These are phyloP conservation scores for Vigna unguiculata DNA, from an alignment of 306 rosid genomes.

Conservation along the genomic window DNA sequence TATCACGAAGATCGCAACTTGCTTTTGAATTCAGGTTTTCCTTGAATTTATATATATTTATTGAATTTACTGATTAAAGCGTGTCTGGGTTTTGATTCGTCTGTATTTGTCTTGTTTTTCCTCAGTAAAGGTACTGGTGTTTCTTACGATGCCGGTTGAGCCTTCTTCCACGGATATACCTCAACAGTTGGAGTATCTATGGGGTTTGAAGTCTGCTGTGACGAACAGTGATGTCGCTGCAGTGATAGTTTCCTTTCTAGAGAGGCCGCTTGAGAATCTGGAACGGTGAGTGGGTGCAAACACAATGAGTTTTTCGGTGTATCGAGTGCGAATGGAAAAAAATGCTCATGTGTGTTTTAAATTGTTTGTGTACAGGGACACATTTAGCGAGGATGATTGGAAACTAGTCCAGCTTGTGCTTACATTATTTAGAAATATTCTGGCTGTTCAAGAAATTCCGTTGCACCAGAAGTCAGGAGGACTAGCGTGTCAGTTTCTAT, in stretches of 20 bases:
- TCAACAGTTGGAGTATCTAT: constrained; percentile 83
- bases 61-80: not conserved
- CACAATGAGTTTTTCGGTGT: not conserved
- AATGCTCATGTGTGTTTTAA: not conserved
- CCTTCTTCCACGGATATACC: constrained; percentile 71
- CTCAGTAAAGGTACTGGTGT: constrained; percentile 91
- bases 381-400: constrained; percentile 96
- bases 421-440: constrained; percentile 79
- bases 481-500: constrained; percentile 66
- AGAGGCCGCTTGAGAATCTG: constrained; percentile 86
- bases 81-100: constrained; percentile 20
- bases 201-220: constrained; percentile 82
- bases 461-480: constrained; percentile 78
- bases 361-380: constrained; percentile 57
- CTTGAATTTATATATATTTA: not conserved
- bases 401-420: constrained; percentile 89
- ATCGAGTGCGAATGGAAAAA: not conserved
- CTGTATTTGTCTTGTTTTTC: not conserved
- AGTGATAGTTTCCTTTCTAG: constrained; percentile 72
- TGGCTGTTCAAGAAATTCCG: constrained; percentile 90
- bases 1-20: constrained; percentile 73
- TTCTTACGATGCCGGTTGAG: constrained; percentile 92
- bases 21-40: constrained; percentile 71
- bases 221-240: constrained; percentile 68
- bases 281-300: constrained; percentile 65